Evolutionary conservation across 495 filamentous ascomycete species (phyloP), one percentile per base, ranked within the genome.

Genomic region (Penicillium canescens): DNA sequence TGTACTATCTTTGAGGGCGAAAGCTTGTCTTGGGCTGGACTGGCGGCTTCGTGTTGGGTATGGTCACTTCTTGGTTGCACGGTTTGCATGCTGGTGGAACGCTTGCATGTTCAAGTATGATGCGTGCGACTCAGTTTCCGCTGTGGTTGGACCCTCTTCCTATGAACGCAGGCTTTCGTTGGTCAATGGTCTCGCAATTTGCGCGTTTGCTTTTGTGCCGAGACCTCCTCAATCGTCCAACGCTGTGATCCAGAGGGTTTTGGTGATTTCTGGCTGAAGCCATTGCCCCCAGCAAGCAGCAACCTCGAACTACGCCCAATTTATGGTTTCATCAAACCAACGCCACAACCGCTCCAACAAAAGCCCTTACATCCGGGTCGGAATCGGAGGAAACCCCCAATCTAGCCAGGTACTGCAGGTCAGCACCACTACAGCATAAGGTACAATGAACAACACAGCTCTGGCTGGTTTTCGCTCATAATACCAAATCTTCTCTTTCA

Each of bases 41-140:
- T 48, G 33, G 46, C 34, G 8, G 20, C 16, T 13, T 31, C 20
- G 11, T 34, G 21, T 37, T 48, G 14, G 26, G 24, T 20, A 23
- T 46, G 44, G 9, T 26, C 20, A 37, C n/a, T 42, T 16, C 12
- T 21, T 43, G 23, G 24, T 39, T n/a, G 39, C 39, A 28, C 28
- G 10, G 39, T 37, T 23, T 48, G 38, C 40, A 18, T 31, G 28
- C 28, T 51, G 18, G 33, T 50, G 47, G 16, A 41, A 35, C 39
- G 11, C 48, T 35, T 42, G 48, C 38, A 42, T 33, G 47, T 14
- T 40, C 12, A 11, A 26, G 18, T 36, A 13, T 36, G 33, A 47
- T 37, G 6, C 16, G 45, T 47, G 11, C 13, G 33, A 47, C 33
- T 26, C 3, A n/a, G 36, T 18, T n/a, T 38, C 5, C 16, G 3